Conservation (phyloP, 2,329 filamentous ascomycete genomes). For the Beauveria brongniartii region DNA sequence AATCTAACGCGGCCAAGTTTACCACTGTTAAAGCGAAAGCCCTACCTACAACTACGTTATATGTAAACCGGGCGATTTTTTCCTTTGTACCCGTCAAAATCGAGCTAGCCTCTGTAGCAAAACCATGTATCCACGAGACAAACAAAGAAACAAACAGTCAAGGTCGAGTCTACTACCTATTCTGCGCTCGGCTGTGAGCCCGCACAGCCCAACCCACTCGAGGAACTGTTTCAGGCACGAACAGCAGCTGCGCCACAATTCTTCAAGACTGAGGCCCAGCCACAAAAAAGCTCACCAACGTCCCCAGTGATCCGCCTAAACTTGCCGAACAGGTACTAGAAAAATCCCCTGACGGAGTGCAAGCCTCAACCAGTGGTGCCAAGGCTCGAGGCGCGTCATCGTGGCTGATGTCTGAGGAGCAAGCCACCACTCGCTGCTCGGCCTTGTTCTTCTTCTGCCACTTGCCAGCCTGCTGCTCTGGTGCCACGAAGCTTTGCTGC, state of each 20-base stretch:
- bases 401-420: constrained; percentile 7
- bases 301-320: neutral
- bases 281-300: no score
- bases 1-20: no score
- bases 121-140: no score
- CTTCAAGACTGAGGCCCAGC: neutral
- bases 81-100: no score
- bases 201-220: neutral
- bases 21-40: no score
- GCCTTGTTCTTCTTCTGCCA: neutral
- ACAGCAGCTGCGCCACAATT: constrained; percentile 1
- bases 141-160: neutral
- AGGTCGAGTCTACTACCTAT: neutral
- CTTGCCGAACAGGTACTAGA: neutral
- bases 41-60: no score
- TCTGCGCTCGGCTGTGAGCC: neutral
- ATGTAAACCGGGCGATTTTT: no score
- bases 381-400: constrained; percentile 5
- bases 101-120: no score
- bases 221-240: neutral
- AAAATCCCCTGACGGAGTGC: neutral
- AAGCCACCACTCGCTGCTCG: neutral
- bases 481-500: constrained; percentile 1
- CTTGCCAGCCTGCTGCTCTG: neutral
- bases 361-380: neutral